Base-by-base conservation (phyloP, 768 basidiomycete species). In the Boletellus emodensis region DNA sequence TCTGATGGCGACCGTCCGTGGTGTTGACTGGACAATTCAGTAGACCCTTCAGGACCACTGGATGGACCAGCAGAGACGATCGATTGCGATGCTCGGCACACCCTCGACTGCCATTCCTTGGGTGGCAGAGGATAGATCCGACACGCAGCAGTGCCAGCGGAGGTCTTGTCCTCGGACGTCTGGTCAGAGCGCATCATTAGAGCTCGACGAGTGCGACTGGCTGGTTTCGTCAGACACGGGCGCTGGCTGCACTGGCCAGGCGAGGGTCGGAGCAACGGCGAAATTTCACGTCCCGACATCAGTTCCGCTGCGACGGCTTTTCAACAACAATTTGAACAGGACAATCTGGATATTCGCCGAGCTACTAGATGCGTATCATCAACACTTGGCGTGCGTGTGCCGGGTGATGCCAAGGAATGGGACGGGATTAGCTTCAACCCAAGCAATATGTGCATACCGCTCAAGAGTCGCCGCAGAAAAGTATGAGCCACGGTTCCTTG, bases 251-350 rank as follows among this genome's bases (percentile, higher is more conserved):
- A 26, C 24, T 26, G 24, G 24, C 30, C 9, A 10, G 30, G 30
- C 11, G 30, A 30, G 30, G 30, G 30, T 10, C 11, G 30, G 30
- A 1, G 8, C 30, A 32, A 45, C 24, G 44, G 15, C 15, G 48
- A 11, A 33, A 30, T 61, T 60, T 60, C 59, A 54, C 48, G 17
- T 58, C 30, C 51, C 52, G 60, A 57, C 44, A 36, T 0, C n/a
- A 14, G 22, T 22, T 46, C 47, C 53, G 45, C 57, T 38, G 24
- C 26, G 26, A 22, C 26, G 15, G 14, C 14, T 26, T 10, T 41
- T 26, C 40, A 24, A n/a, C 10, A n/a, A n/a, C 28, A 26, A 22
- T 9, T 26, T 26, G 40, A 14, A 39, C 38, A 22, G 10, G 28
- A 4, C 28, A 28, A 28, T n/a, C n/a, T n/a, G n/a, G n/a, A 9